Conservation (phyloP, 2,329 filamentous ascomycete species). For the Diaporthe sp. region DNA sequence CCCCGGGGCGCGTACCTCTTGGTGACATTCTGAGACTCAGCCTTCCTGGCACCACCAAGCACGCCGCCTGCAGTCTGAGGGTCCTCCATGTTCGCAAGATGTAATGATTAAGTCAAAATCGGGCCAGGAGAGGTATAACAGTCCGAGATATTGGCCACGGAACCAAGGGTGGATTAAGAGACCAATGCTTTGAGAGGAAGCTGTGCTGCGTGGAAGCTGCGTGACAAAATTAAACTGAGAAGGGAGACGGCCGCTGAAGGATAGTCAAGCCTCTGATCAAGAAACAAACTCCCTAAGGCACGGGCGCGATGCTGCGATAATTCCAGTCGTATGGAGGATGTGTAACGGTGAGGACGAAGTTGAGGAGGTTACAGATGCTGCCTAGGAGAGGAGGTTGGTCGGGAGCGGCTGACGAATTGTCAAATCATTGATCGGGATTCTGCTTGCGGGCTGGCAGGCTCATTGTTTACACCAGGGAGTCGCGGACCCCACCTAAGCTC, state of each 20-base stretch:
- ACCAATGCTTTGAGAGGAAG: conserved; percentile 10
- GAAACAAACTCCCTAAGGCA: background rate
- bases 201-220: conserved; percentile 3
- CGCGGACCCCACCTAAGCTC: conserved; percentile 36
- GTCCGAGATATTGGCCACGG: background rate
- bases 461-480: conserved; percentile 40
- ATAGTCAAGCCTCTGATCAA: conserved; percentile 21
- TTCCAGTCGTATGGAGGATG: conserved; percentile 1
- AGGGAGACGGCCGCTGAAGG: conserved; percentile 22
- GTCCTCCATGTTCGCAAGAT: conserved; percentile 63
- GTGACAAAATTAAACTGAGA: conserved; percentile 1
- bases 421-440: conserved; percentile 22
- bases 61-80: conserved; percentile 73
- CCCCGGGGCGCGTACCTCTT: conserved; percentile 74
- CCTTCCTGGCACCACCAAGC: conserved; percentile 69
- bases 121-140: conserved; percentile 11
- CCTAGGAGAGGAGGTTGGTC: background rate
- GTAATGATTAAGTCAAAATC: background rate
- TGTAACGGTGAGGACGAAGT: background rate
- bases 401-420: conserved; percentile 23
- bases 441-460: conserved; percentile 29
- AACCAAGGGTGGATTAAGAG: background rate
- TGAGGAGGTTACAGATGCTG: conserved; percentile 13
- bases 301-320: conserved; percentile 19
- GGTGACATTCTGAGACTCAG: conserved; percentile 80